phyloP scores from a whole-genome alignment of 1,284 basidiomycete genomes.

The Puccinia polysora region DNA sequence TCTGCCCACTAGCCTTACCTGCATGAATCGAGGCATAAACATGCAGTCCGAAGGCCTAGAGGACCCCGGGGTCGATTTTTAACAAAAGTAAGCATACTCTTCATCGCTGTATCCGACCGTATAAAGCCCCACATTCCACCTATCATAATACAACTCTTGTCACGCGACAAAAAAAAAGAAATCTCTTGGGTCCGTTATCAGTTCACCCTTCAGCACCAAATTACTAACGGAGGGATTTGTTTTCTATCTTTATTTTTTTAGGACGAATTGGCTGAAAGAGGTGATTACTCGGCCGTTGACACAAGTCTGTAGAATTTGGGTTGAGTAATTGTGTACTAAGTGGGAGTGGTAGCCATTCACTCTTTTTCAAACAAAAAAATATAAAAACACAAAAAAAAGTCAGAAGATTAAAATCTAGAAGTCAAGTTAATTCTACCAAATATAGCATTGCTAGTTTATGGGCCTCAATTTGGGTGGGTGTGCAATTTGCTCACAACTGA shows the following conservation, averaged over 20 bases:
- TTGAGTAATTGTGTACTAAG: too few species aligned
- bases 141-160: background rate
- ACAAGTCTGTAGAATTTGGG: too few species aligned
- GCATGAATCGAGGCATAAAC: slow-evolving; percentile 93
- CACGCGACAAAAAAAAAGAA: background rate
- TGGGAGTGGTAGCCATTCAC: too few species aligned
- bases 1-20: slow-evolving; percentile 72
- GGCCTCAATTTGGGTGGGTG: too few species aligned
- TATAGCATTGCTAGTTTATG: too few species aligned
- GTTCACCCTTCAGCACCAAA: background rate
- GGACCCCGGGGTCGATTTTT: slow-evolving; percentile 95
- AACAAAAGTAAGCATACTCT: slow-evolving; percentile 55
- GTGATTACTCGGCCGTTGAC: background rate
- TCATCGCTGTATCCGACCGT: background rate
- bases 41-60: slow-evolving; percentile 91
- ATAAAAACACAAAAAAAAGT: too few species aligned
- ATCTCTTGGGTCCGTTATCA: background rate
- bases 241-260: background rate
- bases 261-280: background rate
- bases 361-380: too few species aligned
- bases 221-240: background rate
- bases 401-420: too few species aligned
- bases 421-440: too few species aligned
- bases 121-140: background rate
- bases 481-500: too few species aligned